Conservation (phyloP, 1,139 yeast genomes). For the Pichia sp. region DNA sequence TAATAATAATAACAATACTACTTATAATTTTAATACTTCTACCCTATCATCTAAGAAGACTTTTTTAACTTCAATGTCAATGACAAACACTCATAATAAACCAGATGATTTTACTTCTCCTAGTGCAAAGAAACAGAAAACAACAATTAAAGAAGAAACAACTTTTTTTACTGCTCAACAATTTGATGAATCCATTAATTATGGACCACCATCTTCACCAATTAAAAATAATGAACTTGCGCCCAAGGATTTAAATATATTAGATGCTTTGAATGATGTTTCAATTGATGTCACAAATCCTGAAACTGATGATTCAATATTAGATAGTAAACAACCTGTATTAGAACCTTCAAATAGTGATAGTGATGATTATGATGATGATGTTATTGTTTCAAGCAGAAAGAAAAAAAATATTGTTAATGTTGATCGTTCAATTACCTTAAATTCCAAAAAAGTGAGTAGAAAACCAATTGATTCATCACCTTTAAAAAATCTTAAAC, state of each 20-base stretch:
- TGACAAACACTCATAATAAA: constrained; percentile 9
- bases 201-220: constrained; percentile 28
- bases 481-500: constrained; percentile 19
- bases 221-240: constrained; percentile 9
- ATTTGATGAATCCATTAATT: constrained; percentile 9
- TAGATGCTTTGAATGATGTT: constrained; percentile 13
- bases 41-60: constrained; percentile 9
- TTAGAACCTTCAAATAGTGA: constrained; percentile 5
- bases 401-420: constrained; percentile 39
- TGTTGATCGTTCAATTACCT: constrained; percentile 28
- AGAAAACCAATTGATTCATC: constrained; percentile 22
- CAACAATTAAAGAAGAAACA: constrained; percentile 19
- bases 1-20: too few species aligned
- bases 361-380: constrained; percentile 22
- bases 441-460: constrained; percentile 22
- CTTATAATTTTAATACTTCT: constrained; percentile 8
- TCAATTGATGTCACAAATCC: constrained; percentile 9
- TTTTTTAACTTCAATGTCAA: constrained; percentile 16
- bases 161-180: constrained; percentile 21
- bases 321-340: not conserved
- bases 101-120: constrained; percentile 15
- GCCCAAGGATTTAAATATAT: constrained; percentile 8
- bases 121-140: constrained; percentile 19
- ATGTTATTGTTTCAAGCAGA: constrained; percentile 44
- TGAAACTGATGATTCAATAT: not conserved